Evolutionary conservation across 352 stramenopile species (phyloP), one percentile per base, ranked within the genome.

Genomic region (Phytophthora sansomeana): DNA sequence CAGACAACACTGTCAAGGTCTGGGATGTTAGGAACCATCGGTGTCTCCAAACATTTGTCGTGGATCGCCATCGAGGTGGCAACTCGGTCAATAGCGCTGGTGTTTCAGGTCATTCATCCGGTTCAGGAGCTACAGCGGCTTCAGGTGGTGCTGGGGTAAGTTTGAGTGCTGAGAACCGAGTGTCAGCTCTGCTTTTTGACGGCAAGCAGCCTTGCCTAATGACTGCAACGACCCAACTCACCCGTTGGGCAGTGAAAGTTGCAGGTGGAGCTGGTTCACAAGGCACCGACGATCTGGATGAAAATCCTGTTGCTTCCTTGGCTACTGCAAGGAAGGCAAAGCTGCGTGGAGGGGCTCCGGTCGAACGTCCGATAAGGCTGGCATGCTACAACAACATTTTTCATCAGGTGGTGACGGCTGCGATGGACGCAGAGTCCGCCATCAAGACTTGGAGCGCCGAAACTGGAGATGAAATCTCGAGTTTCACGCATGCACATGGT

Each of bases 361-460:
- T 61, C 2, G 61, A 72, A 41, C 61, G 67, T 28, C 68, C 82
- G 1, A 84, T 89, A 50, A 78, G 76, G 21, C 63, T 92, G 21
- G 79, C 79, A 39, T 77, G 80, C 24, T 96, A 94, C 75, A 96
- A 96, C 59, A 71, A 64, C 41, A 85, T 91, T 13, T 96, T 96
- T 41, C 86, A 95, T 33, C 87, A 96, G 36, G 81, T 96, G 30
- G 85, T 95, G 57, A 93, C 79, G 9, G 83, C 87, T 14, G 76
- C 90, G 21, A 85, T 92, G 77, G 89, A 84, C 38, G 58, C 85
- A 9, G 82, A 92, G 46, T 89, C 81, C 29, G 72, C 89, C 16
- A 85, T 95, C 53, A 91, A 92, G 62, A 94, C 90, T 11, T 95
- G 87, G 85, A 93, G 85, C 16, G 85, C 83, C n/a, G 87, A 95